Base-by-base conservation (phyloP, 2,329 filamentous ascomycete genomes). In the Teratosphaeria viscida region DNA sequence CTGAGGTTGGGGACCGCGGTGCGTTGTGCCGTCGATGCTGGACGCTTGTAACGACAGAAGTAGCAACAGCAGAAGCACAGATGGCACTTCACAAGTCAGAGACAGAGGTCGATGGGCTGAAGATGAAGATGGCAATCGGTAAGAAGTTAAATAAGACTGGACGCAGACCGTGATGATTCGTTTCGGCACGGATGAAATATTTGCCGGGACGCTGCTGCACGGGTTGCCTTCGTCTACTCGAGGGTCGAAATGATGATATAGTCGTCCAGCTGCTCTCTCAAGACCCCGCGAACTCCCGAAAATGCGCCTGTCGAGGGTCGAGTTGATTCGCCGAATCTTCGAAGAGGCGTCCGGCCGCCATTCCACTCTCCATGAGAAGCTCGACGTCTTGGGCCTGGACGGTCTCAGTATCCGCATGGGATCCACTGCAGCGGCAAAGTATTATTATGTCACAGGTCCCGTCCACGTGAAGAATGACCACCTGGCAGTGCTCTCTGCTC, bases 371-470 rank as follows among this genome's bases (percentile, higher is more conserved):
- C 62, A 63, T 14, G 34, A 65, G 54, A 65, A 65, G 47, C 63
- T 72, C 35, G 61, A 68, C 55, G 60, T 62, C 26, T 62, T 56
- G n/a, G 52, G 56, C 16, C 55, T 61, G 34, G 53, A 56, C 2
- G 57, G 58, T 76, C 11, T 66, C 43, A 63, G 60, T 27, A 52
- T 66, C 12, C 58, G 62, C 10, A 61, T 66, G 65, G 61, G 59
- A 29, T 96, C 91, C 2, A 96, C 90, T 0, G 90, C 95, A 16
- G 91, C 90, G 11, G 95, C 91, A 2, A n/a, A 54, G 34, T 54
- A 37, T 19, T n/a, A 19, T 23, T 10, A 10, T 49, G 16, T 5
- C 8, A 49, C 16, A 49, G n/a, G 1, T n/a, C 5, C 23, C n/a
- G 12, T 14, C 12, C n/a, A 49, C 43, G n/a, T 23, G 43, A 32